A percentile compares a stretch with the other conserved stretches of the same genome.
Conservation (phyloP, 345 rosid genomes). For the Murraya koenigii region DNA sequence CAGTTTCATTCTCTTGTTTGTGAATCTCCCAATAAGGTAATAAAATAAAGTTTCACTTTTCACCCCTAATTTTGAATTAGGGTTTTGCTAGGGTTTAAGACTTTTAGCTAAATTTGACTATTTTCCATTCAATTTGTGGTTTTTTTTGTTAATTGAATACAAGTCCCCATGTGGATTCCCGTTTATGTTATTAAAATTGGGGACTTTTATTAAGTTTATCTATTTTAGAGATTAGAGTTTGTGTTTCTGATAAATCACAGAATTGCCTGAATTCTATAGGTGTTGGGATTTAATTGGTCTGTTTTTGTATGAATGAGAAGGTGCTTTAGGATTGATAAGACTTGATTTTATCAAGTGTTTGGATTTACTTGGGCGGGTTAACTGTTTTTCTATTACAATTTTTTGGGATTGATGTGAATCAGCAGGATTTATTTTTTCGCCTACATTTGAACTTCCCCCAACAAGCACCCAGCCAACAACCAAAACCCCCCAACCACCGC, state of each 20-base stretch:
- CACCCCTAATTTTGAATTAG: not conserved
- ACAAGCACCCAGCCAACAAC: too few species aligned
- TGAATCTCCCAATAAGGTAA: slow-evolving; percentile 40
- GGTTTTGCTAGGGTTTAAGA: slow-evolving; percentile 56
- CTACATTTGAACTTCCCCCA: too few species aligned
- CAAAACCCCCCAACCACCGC: too few species aligned
- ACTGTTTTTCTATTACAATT: not conserved
- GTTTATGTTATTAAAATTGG: not conserved
- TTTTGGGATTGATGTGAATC: not conserved
- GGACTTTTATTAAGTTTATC: not conserved
- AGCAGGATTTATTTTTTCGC: not conserved
- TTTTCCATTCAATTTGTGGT: not conserved
- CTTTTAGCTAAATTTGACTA: not conserved
- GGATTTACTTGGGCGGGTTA: not conserved
- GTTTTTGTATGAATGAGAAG: not conserved
- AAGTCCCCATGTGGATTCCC: not conserved
- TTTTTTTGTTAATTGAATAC: not conserved
- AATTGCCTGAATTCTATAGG: not conserved
- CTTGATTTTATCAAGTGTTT: too few species aligned
- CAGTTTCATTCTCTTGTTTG: slow-evolving; percentile 37
- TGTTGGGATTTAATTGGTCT: not conserved
- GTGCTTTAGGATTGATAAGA: not conserved
- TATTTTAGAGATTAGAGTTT: not conserved
- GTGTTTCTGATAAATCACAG: not conserved
- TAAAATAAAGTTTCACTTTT: not conserved